Evolutionary conservation across 2,329 filamentous ascomycete genomes (phyloP), one percentile per base, ranked within the genome.

Genomic region (Tympanopsis confertula): DNA sequence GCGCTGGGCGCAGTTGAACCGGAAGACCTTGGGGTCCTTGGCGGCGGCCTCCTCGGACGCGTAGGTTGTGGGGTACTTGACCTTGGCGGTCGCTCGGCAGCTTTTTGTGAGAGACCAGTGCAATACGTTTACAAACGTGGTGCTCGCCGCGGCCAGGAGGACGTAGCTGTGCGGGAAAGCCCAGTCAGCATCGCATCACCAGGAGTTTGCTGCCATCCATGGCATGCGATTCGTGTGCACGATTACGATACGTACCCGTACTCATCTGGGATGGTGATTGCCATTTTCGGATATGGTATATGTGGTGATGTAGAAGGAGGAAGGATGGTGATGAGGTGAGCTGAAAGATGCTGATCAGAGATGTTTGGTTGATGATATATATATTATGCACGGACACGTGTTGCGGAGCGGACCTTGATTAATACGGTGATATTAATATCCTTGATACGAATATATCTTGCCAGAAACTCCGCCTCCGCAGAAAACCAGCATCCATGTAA

Each of bases 1-100:
- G 35, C 73, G 70, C 50, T 79, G 52, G 5, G 51, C 71, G 60
- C 75, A 80, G 64, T 82, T 82, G 62, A 82, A 81, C 38, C 54
- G 51, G 53, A 58, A 69, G 32, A 68, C 74, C 36, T 65, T 65
- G 35, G 63, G 60, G 49, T 76, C 63, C 57, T 73, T 70, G 20
- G 61, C 62, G 15, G 71, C 70, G 33, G 66, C 58, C 47, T 77
- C 71, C 26, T 63, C 54, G 22, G 57, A 61, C 35, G 71, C 76
- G 48, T 80, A 81, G 32, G 68, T 49, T 38, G 59, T 65, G 19
- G 78, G 78, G 47, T 79, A 81, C 32, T 56, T 50, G 47, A 81
- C 51, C 13, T 66, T 65, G 47, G 69, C 66, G 17, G 57, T 56
- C 49, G 65, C 72, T 55, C 77, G 74, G 44, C 61, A 61, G 12